Base-by-base conservation (phyloP, 2,329 filamentous ascomycete genomes). In the Balansia obtecta region DNA sequence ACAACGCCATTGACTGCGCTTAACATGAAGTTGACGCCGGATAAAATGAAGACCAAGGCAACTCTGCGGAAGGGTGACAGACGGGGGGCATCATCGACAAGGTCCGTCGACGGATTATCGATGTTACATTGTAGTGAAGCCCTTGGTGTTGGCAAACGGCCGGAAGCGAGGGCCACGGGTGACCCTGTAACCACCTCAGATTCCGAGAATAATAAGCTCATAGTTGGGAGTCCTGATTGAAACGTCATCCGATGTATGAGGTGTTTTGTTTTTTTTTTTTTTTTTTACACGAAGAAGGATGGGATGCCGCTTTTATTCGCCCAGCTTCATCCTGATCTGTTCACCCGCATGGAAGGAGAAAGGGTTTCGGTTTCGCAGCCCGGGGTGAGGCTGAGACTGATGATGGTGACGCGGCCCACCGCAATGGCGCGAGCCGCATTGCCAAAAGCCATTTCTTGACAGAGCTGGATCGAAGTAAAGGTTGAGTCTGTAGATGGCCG, bases 1-100 rank as follows among this genome's bases (percentile, higher is more conserved):
- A 71, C 59, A 2, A 71, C 43, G 12, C 49, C 44, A 30, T 50
- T 50, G 49, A 50, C 49, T 20, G 49, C 49, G 2, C 44, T 50
- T 12, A 37, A 50, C 18, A 37, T 16, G 30, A 50, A 50, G 44
- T 46, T 50, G 33, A 50, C 45, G 8, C 43, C 49, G 9, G 49
- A 46, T 2, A 50, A 37, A 11, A 46, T 43, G 2, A 38, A 20
- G 13, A 50, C 30, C 4, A 50, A 43, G 37, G 43, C 44, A 11
- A 50, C 44, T 37, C 46, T 50, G 43, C 49, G 49, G 30, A 50
- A 43, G 9, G 27, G 49, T 7, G 43, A 42, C 37, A 50, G n/a
- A 2, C 3, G 49, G 15, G n/a, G 34, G 9, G 27, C 32, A 5
- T 42, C 45, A 16, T 41, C 38, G n/a, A 18, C n/a, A 3, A 9